Conservation (phyloP, 768 basidiomycete species). For the Suillus bovinus region DNA sequence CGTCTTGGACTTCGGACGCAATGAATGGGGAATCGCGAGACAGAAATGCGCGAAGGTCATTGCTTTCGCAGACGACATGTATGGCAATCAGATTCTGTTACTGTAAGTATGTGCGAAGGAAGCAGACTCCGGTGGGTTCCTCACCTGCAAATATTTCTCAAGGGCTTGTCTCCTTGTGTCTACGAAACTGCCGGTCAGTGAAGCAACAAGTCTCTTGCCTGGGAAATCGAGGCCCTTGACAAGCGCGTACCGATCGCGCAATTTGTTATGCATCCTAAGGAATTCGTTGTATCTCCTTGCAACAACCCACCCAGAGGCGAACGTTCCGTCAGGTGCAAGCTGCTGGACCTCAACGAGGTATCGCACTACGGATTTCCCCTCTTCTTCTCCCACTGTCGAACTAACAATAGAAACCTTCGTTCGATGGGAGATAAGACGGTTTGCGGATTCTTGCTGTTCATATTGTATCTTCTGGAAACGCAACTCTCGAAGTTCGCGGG, state of each 20-base stretch:
- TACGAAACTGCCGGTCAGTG: conserved; percentile 85
- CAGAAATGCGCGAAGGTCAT: conserved; percentile 81
- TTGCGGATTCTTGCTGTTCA: conserved; percentile 92
- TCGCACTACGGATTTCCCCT: conserved; percentile 87
- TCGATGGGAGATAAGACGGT: conserved; percentile 78
- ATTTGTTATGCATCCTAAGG: conserved; percentile 79
- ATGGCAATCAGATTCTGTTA: conserved; percentile 70
- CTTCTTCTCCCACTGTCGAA: conserved; percentile 79
- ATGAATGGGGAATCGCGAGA: conserved; percentile 86
- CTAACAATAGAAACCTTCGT: conserved; percentile 86
- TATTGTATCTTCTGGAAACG: conserved; percentile 91
- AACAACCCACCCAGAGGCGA: conserved; percentile 89
- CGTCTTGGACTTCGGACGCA: conserved; percentile 47
- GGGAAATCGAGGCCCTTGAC: conserved; percentile 85
- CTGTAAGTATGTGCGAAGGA: background rate
- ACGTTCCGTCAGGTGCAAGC: conserved; percentile 72
- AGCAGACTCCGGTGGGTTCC: conserved; percentile 21
- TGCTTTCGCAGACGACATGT: conserved; percentile 76
- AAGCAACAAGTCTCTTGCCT: conserved; percentile 86
- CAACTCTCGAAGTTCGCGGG: conserved; percentile 78
- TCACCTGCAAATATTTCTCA: conserved; percentile 86
- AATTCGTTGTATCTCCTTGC: conserved; percentile 96
- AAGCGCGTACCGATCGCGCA: conserved; percentile 71
- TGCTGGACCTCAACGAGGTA: conserved; percentile 94
- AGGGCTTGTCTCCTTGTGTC: conserved; percentile 76